Base-by-base conservation (phyloP, 2,329 filamentous ascomycete species). In the Xylaria sp. region DNA sequence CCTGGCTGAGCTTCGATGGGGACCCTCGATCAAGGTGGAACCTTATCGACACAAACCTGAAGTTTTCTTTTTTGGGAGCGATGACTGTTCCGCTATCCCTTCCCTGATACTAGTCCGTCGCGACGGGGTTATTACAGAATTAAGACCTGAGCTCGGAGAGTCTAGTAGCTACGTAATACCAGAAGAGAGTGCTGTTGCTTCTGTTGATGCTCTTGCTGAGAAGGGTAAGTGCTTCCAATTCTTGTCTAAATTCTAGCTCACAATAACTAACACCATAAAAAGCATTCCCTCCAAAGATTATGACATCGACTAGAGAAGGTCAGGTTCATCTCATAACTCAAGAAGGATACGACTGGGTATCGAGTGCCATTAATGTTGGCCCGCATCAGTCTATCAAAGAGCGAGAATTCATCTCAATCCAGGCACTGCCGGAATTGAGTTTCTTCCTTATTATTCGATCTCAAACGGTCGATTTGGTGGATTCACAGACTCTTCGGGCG, bases 91-190 rank as follows among this genome's bases (percentile, higher is more conserved):
- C 18, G 66, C 77, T 1, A 76, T 82, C 0, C 83, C 84, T 1
- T 82, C 84, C 12, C 78, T 93, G 0, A 76, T 93, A 9, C 76
- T 93, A 8, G 84, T 93, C 5, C 88, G 87, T 42, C 85, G 87
- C 18, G 89, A 91, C 62, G 92, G 92, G 0, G 83, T 84, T 2
- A 81, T 93, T 75, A 85, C 84, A 0, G 89, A 92, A 73, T 78
- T 91, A 12, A 82, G 84, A 58, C 79, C 86, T 18, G 84, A 84
- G 18, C 80, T 78, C 32, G 82, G 80, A 25, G 78, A 82, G 53
- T 76, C 79, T 3, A 79, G 75, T 27, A 83, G 84, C 32, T 82
- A 84, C 65, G 75, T 77, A 18, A 82, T 91, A 40, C 88, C 86
- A 74, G 73, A 75, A 53, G 84, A 83, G 32, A 86, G 83, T 61